A percentile compares a stretch with the other conserved stretches of the same genome.
Evolutionary conservation across 345 rosid species (phyloP).

Genomic region (Moringa oleifera): DNA sequence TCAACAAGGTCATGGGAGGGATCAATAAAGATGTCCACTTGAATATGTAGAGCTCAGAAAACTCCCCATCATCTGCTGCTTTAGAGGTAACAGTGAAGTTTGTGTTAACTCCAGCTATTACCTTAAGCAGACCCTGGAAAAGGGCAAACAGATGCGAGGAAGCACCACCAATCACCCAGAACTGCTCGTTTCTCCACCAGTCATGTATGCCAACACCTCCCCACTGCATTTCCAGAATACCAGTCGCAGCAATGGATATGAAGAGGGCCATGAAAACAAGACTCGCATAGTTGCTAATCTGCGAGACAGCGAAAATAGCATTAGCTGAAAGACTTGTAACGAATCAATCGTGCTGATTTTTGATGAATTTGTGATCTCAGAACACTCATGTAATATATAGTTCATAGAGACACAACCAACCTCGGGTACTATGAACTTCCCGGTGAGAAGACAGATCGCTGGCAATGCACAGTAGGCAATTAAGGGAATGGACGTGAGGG

Average conservation of each 20-base stretch:
- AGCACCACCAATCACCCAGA: constrained; percentile 70
- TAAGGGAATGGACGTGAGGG: constrained; percentile 62
- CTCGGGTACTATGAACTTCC: constrained; percentile 66
- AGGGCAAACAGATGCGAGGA: constrained; percentile 65
- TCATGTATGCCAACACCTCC: constrained; percentile 69
- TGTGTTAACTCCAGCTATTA: constrained; percentile 58
- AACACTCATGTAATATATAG: constrained; percentile 51
- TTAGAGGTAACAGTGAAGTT: constrained; percentile 66
- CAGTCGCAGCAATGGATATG: constrained; percentile 55
- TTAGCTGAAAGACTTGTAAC: no score
- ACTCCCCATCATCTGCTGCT: constrained; percentile 57
- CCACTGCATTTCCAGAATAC: constrained; percentile 69
- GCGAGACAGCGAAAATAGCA: constrained; percentile 18
- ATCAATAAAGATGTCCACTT: constrained; percentile 61
- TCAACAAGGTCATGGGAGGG: constrained; percentile 52
- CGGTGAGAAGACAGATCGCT: constrained; percentile 63
- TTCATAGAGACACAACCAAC: no score
- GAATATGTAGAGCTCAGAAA: constrained; percentile 56
- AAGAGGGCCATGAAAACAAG: constrained; percentile 54
- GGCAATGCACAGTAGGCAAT: constrained; percentile 56
- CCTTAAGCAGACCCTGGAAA: constrained; percentile 67
- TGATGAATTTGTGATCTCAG: neutral
- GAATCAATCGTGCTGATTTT: no score
- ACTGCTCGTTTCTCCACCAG: constrained; percentile 81
- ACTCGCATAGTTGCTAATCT: constrained; percentile 52